These are phyloP conservation scores for Lactarius sp. DNA, from an alignment of 768 basidiomycete genomes.

Conservation along the genomic window DNA sequence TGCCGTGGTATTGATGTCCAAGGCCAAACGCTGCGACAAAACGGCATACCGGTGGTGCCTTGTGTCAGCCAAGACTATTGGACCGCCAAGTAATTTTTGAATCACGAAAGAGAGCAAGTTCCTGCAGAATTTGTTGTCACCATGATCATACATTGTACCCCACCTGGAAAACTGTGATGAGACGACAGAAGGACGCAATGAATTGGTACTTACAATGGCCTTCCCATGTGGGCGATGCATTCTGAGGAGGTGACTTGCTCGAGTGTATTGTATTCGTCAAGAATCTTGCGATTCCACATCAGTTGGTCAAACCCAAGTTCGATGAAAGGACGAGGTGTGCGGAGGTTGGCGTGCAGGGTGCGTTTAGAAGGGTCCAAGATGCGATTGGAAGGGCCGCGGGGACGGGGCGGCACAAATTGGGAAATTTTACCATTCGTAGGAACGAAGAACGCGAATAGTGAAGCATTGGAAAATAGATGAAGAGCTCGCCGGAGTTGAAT, in stretches of 20 bases:
- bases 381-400: not conserved
- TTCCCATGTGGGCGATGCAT: not conserved
- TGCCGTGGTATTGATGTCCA: not conserved
- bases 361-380: not conserved
- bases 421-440: not conserved
- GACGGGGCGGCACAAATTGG: not conserved
- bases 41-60: not conserved
- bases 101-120: no score
- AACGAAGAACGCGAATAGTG: not conserved
- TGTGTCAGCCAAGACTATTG: no score
- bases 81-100: not conserved
- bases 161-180: not conserved
- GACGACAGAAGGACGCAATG: not conserved
- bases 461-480: not conserved
- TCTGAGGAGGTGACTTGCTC: not conserved
- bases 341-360: not conserved
- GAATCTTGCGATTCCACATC: not conserved
- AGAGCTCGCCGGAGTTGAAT: not conserved
- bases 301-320: not conserved
- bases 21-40: not conserved
- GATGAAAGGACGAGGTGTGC: not conserved
- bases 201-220: not conserved
- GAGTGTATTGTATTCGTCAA: not conserved
- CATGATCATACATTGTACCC: no score
- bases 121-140: no score